These are phyloP conservation scores for Pseudocercospora macadamiae DNA, from an alignment of 2,329 filamentous ascomycete species.

Conservation along the genomic window DNA sequence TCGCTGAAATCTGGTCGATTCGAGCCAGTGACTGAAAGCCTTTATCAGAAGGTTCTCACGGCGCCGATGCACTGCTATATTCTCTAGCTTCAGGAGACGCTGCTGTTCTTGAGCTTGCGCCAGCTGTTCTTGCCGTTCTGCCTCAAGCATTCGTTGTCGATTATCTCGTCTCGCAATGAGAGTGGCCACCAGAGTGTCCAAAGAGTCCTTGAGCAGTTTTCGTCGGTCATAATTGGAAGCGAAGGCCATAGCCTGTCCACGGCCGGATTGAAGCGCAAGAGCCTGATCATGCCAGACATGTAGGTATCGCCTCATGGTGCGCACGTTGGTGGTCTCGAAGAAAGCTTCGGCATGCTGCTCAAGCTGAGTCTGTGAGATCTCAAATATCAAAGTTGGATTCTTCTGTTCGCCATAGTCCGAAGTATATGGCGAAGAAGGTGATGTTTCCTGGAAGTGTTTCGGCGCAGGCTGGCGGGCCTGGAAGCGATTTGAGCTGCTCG, in stretches of 20 bases:
- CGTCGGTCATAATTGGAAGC: constrained; percentile 55
- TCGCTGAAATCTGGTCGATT: constrained; percentile 65
- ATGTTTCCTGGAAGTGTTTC: constrained; percentile 22
- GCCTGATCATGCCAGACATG: constrained; percentile 51
- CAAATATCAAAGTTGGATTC: constrained; percentile 27
- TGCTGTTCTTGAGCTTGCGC: constrained; percentile 21
- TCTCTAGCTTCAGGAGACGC: constrained; percentile 17
- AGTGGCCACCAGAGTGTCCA: constrained; percentile 54
- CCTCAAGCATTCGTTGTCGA: constrained; percentile 13
- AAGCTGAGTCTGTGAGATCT: constrained; percentile 33
- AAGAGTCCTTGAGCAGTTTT: constrained; percentile 56
- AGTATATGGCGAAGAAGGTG: constrained; percentile 20
- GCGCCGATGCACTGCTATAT: constrained; percentile 5
- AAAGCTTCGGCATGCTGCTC: constrained; percentile 37
- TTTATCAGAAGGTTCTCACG: constrained; percentile 66
- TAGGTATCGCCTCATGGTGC: constrained; percentile 26
- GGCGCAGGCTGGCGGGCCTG: constrained; percentile 16
- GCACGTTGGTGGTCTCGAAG: constrained; percentile 25
- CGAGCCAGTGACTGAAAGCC: constrained; percentile 70
- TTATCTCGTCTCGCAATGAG: constrained; percentile 26
- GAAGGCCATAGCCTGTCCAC: constrained; percentile 38
- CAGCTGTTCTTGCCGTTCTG: constrained; percentile 17
- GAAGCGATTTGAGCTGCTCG: constrained; percentile 24
- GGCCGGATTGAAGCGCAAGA: constrained; percentile 32
- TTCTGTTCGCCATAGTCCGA: constrained; percentile 22